Base-by-base conservation (phyloP, 257 asterid species). In the Leonotis leonurus region DNA sequence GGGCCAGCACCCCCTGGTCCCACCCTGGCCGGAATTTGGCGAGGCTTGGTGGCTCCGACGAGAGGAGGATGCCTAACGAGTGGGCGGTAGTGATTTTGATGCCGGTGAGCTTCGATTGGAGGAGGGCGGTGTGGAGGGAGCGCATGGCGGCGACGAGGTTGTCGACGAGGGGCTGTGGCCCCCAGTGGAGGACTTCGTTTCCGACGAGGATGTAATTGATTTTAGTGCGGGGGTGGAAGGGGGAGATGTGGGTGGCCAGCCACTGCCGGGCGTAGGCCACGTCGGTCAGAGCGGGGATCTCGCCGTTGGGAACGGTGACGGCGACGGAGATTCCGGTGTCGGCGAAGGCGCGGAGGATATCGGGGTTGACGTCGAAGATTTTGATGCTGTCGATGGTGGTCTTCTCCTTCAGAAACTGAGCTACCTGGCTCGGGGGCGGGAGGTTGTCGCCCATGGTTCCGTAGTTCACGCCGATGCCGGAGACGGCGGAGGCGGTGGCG, bases 131-230 rank as follows among this genome's bases (percentile, higher is more conserved):
- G 70, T 92, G 83, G 48, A 92, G 60, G 1, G 76, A 70, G 1
- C 71, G 48, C 95, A 89, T 83, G 56, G 99, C 96, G 30, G 75
- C n/a, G 50, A 92, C 99, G 50, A 92, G 82, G 58, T 73, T 79
- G 73, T 85, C 93, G 10, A 60, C 50, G 20, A 89, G 73, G 30
- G 67, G 56, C 71, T 90, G 95, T 0, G 97, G 95, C 13, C 95
- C 97, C 97, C 97, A 92, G 62, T 89, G 97, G 63, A 92, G 96
- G 43, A 92, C 71, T 43, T 92, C 97, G 65, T 81, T 92, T 1
- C 99, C 99, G 29, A 89, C 85, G 40, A 84, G 82, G 68, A 92
- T 80, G 68, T 79, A 80, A 33, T 80, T 79, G 78, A 92, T 85
- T 18, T 66, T 71, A 3, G 99, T 92, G 1, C 27, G 69, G 0